phyloP scores from a whole-genome alignment of 2,329 filamentous ascomycete genomes.

The Zasmidium cellare region DNA sequence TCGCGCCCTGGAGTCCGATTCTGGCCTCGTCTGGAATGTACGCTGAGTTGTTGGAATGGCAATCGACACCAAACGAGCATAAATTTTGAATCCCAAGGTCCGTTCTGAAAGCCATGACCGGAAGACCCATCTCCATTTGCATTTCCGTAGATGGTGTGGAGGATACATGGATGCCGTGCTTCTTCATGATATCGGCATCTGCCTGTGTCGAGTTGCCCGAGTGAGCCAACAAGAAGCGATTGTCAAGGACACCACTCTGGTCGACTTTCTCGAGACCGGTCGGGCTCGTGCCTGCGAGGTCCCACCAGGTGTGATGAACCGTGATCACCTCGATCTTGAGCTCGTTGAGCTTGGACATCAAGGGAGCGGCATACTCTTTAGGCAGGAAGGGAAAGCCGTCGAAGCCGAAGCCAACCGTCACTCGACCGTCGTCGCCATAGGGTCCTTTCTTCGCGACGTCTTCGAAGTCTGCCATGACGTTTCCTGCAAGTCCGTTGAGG shows the following conservation, averaged over 20 bases:
- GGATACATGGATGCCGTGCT: conserved; percentile 40
- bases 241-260: conserved; percentile 41
- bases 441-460: conserved; percentile 35
- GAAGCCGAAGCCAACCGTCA: conserved; percentile 47
- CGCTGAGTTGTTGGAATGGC: conserved; percentile 22
- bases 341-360: conserved; percentile 41
- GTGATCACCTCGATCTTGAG: conserved; percentile 45
- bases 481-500: conserved; percentile 28
- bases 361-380: conserved; percentile 35
- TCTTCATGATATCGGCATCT: conserved; percentile 35
- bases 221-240: conserved; percentile 47
- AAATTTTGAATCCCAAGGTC: not conserved
- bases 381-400: conserved; percentile 43
- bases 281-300: conserved; percentile 8
- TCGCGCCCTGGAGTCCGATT: not conserved
- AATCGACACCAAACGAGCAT: conserved; percentile 38
- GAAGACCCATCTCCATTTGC: conserved; percentile 47
- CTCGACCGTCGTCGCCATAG: conserved; percentile 33
- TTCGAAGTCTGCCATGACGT: conserved; percentile 40
- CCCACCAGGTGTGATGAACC: conserved; percentile 34
- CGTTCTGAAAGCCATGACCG: conserved; percentile 37
- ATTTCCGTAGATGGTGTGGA: conserved; percentile 53
- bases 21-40: not conserved
- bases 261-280: conserved; percentile 30
- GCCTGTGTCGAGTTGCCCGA: conserved; percentile 38